These are phyloP conservation scores for Pichia sp. DNA, from an alignment of 1,139 yeast species.

Conservation along the genomic window DNA sequence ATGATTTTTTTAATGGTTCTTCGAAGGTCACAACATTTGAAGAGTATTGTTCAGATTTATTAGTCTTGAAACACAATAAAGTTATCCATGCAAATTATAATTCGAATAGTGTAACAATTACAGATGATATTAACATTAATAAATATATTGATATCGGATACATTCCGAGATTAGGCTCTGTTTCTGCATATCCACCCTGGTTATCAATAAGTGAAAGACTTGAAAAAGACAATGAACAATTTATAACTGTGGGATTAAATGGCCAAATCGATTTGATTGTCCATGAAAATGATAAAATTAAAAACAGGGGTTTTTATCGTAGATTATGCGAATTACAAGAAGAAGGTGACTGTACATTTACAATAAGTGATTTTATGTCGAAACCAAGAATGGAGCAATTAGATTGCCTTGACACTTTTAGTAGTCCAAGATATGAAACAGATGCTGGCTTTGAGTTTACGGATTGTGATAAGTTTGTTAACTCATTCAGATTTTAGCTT, in stretches of 20 bases:
- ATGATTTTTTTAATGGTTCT: no score
- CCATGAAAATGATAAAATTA: background rate
- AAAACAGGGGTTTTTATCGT: background rate
- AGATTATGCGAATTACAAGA: background rate
- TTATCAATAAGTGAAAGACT: background rate
- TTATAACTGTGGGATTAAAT: conserved; percentile 40
- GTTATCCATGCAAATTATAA: background rate
- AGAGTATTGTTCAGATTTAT: conserved; percentile 1
- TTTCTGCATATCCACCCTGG: conserved; percentile 38
- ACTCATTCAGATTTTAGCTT: background rate
- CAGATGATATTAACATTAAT: background rate
- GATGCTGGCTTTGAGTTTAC: no score
- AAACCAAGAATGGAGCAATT: background rate
- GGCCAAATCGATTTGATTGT: conserved; percentile 42
- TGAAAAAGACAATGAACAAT: conserved; percentile 7
- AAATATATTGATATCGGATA: background rate
- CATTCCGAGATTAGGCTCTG: conserved; percentile 37
- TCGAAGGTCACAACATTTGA: no score
- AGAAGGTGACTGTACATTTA: background rate
- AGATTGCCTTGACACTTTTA: background rate
- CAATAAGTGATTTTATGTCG: background rate
- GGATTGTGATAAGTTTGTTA: background rate
- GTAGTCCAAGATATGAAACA: background rate
- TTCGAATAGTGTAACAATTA: background rate
- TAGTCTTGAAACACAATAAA: background rate